phyloP scores from a whole-genome alignment of 805 yeast genomes.

The Wickerhamiella dianesei region DNA sequence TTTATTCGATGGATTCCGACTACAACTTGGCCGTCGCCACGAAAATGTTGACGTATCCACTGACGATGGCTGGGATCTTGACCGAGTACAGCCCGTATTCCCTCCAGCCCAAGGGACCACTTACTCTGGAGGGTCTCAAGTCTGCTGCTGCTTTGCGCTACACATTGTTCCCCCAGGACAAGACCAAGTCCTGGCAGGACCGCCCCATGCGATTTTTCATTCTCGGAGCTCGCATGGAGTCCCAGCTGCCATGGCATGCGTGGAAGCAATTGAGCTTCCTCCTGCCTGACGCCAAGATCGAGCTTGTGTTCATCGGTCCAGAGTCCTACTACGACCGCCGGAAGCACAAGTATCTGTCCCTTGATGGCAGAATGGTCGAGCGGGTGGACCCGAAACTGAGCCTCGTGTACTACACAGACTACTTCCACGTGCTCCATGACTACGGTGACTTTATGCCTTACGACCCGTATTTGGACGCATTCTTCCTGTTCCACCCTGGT shows the following conservation, averaged over 20 bases:
- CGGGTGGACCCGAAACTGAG: constrained; percentile 62
- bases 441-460: constrained; percentile 94
- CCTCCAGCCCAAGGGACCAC: constrained; percentile 70
- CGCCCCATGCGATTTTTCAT: constrained; percentile 83
- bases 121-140: constrained; percentile 84
- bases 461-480: constrained; percentile 89
- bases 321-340: constrained; percentile 70
- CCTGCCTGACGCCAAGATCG: constrained; percentile 71
- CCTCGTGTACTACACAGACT: constrained; percentile 74
- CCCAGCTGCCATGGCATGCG: constrained; percentile 83
- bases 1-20: constrained; percentile 92
- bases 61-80: constrained; percentile 71
- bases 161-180: constrained; percentile 64
- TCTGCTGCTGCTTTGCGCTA: constrained; percentile 86
- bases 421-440: constrained; percentile 81
- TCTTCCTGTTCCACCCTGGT: constrained; percentile 93
- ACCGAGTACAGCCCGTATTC: constrained; percentile 79
- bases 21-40: constrained; percentile 92
- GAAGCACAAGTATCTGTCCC: constrained; percentile 44
- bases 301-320: constrained; percentile 88
- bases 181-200: constrained; percentile 51
- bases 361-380: constrained; percentile 40
- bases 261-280: constrained; percentile 87
- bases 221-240: constrained; percentile 84
- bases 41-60: constrained; percentile 84